These are phyloP conservation scores for Ophiostoma ips DNA, from an alignment of 2,329 filamentous ascomycete genomes.

Conservation along the genomic window DNA sequence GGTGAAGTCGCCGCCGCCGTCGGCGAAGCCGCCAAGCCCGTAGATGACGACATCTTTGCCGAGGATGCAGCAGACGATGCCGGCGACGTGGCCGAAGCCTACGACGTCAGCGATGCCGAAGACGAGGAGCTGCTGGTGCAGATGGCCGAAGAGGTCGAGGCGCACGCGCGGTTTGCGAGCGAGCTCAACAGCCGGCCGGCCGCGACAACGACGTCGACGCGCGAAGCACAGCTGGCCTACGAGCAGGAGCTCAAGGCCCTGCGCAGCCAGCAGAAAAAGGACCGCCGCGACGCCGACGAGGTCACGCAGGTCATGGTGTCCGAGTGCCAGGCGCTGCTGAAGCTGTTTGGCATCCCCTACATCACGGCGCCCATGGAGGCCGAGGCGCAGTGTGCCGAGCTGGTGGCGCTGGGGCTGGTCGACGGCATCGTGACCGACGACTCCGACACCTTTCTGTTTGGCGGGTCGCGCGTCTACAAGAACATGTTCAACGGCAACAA, in stretches of 20 bases:
- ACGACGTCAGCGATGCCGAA: conserved; percentile 72
- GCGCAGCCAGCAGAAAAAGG: conserved; percentile 89
- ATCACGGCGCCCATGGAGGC: conserved; percentile 98
- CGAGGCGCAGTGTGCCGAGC: conserved; percentile 90
- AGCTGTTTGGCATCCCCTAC: conserved; percentile 87
- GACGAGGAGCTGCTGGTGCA: conserved; percentile 80
- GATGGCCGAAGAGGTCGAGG: conserved; percentile 79
- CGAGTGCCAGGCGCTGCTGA: conserved; percentile 83
- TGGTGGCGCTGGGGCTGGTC: conserved; percentile 74
- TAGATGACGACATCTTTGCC: conserved; percentile 15
- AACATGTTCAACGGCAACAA: conserved; percentile 99
- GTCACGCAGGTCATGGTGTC: conserved; percentile 92
- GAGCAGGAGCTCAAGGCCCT: conserved; percentile 77
- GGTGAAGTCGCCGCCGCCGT: no score
- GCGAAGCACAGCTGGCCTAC: conserved; percentile 63
- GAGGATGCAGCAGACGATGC: conserved; percentile 14
- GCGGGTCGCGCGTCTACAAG: conserved; percentile 92
- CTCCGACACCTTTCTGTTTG: conserved; percentile 92
- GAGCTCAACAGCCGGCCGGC: conserved; percentile 48
- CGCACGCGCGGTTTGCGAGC: conserved; percentile 85
- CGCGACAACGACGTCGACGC: neutral
- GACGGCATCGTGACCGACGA: conserved; percentile 98
- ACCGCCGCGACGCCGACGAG: conserved; percentile 89
- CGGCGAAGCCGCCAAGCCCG: neutral
- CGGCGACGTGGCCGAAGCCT: conserved; percentile 33